Percentiles rank a stretch among this genome's conserved stretches.
Evolutionary conservation across 345 rosid species (phyloP).

Genomic region (Carallia pectinifolia): DNA sequence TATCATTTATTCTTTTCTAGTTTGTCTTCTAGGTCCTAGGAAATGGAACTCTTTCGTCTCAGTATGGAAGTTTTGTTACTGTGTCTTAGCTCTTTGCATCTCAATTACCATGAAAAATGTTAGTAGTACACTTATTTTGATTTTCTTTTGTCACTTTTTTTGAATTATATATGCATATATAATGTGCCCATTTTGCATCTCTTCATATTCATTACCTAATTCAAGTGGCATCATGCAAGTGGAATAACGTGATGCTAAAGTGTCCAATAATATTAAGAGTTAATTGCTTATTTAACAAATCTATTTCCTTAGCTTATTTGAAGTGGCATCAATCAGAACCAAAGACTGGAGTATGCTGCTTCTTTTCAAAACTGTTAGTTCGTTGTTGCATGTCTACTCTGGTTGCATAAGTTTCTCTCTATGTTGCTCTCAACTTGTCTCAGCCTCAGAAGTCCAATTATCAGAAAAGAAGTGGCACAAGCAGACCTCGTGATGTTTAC

Average conservation of each 20-base stretch:
- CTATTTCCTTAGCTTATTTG: slow-evolving; percentile 38
- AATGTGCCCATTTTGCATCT: slow-evolving; percentile 4
- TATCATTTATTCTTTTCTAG: background rate
- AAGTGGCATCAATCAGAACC: slow-evolving; percentile 58
- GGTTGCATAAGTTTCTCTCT: slow-evolving; percentile 42
- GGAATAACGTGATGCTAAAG: background rate
- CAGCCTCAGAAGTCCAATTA: slow-evolving; percentile 35
- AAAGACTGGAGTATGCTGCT: slow-evolving; percentile 85
- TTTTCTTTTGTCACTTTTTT: no score
- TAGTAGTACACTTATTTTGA: no score
- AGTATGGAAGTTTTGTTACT: no score
- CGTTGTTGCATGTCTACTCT: slow-evolving; percentile 52
- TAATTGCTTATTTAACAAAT: slow-evolving; percentile 13
- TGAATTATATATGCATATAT: background rate
- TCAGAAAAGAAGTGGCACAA: slow-evolving; percentile 19
- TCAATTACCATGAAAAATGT: background rate
- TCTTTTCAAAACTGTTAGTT: slow-evolving; percentile 75
- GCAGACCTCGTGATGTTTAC: slow-evolving; percentile 38
- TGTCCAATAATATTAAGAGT: background rate
- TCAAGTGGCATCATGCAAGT: slow-evolving; percentile 96
- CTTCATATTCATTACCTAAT: slow-evolving; percentile 52
- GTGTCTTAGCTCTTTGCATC: background rate
- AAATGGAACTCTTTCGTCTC: background rate
- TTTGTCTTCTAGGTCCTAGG: background rate
- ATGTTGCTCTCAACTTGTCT: slow-evolving; percentile 34